Base-by-base conservation (phyloP, 2,329 filamentous ascomycete genomes). In the Sporothrix dimorphospora region DNA sequence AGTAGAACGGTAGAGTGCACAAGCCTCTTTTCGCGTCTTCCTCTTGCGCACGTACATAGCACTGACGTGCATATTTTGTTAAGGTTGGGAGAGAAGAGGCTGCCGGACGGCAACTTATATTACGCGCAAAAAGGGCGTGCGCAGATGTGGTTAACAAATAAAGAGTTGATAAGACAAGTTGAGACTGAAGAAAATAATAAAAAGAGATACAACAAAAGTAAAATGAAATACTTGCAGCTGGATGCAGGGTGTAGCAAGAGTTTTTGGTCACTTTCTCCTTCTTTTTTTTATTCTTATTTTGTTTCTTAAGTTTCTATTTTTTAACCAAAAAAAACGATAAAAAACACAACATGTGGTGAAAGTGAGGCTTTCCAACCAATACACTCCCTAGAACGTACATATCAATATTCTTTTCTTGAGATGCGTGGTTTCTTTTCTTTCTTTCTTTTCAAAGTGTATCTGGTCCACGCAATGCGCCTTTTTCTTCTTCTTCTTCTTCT, bases 101-200 rank as follows among this genome's bases (percentile, higher is more conserved):
- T 59, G 55, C 30, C 38, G 55, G 55, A 59, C 30, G 55, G 55
- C 30, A 57, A 40, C 16, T 16, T 59, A 59, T 59, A 59, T 40
- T 38, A 21, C 30, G 30, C 55, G 30, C 55, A 59, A 14, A 38
- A 38, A 59, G 55, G 16, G 30, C 55, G 55, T 59, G 30, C 19
- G 30, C 55, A 6, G 53, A 27, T 57, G 55, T 59, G 30, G 55
- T 40, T 59, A 30, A 16, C 19, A 30, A 59, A 27, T 3, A 59
- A 38, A 59, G 55, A 55, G 14, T 40, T 38, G 30, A 19, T n/a
- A 30, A 45, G 40, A 45, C 3, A 45, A 45, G 12, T 11, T n/a
- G 1, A 19, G n/a, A 6, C 14, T 8, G 47, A 51, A 9, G 4
- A 21, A 51, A 9, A 24, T 5, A 8, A 61, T 7, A 30, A 12